A percentile compares a stretch with the other conserved stretches of the same genome.
Conservation (phyloP, 169 alveolate genomes). For the Eimeria necatrix region DNA sequence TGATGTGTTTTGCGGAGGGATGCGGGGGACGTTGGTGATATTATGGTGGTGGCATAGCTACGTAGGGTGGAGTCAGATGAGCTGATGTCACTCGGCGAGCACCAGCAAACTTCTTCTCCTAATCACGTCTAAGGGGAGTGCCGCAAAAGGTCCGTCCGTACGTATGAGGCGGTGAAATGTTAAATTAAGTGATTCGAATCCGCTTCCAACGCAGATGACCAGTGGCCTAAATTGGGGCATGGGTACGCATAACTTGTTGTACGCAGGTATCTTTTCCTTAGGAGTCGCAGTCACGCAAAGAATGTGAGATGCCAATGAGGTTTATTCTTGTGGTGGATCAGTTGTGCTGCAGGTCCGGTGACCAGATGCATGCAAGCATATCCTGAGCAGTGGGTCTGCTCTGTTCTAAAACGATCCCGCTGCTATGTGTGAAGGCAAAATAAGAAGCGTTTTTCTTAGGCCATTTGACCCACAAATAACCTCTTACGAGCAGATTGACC, state of each 20-base stretch:
- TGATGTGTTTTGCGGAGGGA: no score
- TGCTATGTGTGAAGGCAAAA: no score
- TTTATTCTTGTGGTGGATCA: conserved; percentile 63
- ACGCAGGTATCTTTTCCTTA: not conserved
- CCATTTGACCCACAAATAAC: no score
- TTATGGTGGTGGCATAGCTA: not conserved
- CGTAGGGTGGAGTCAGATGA: not conserved
- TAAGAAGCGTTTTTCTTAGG: no score
- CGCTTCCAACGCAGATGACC: conserved; percentile 29
- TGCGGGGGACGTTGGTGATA: not conserved
- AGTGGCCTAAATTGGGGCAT: conserved; percentile 43
- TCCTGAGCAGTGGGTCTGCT: no score
- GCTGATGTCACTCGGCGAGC: not conserved
- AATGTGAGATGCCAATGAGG: conserved; percentile 25
- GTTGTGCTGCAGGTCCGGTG: not conserved
- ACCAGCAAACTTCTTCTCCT: not conserved
- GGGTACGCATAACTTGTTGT: conserved; percentile 6
- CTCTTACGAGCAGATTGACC: no score
- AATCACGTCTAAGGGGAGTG: not conserved
- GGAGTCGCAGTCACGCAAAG: conserved; percentile 57
- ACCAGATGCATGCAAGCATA: not conserved
- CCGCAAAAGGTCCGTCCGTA: no score
- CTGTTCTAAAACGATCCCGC: no score
- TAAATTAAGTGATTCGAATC: not conserved
- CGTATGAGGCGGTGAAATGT: not conserved